A percentile compares a stretch with the other conserved stretches of the same genome.
Evolutionary conservation across 2,329 filamentous ascomycete species (phyloP).

Genomic region (Fusarium ambrosium): DNA sequence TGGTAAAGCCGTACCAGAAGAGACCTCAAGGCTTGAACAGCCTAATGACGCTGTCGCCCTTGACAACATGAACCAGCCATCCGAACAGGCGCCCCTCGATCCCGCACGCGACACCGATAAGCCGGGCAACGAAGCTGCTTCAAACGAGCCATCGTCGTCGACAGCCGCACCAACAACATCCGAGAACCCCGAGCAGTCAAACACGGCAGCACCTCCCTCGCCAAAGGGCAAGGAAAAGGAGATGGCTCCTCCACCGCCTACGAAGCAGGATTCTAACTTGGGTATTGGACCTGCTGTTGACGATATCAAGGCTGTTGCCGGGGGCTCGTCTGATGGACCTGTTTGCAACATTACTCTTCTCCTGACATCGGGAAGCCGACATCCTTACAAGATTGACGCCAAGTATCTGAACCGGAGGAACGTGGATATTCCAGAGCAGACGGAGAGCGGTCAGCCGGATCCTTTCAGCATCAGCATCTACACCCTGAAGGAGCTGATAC

Average conservation of each 20-base stretch:
- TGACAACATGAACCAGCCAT: constrained; percentile 50
- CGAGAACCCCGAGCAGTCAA: constrained; percentile 37
- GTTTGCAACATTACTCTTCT: constrained; percentile 84
- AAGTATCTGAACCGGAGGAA: constrained; percentile 86
- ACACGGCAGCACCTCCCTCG: constrained; percentile 36
- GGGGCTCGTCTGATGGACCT: constrained; percentile 51
- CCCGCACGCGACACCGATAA: constrained; percentile 32
- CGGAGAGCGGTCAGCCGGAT: constrained; percentile 72
- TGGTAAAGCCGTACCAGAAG: constrained; percentile 47
- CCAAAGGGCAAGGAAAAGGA: constrained; percentile 55
- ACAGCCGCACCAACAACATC: constrained; percentile 32
- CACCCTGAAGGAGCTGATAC: constrained; percentile 92
- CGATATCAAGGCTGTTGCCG: constrained; percentile 55
- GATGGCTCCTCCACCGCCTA: constrained; percentile 44
- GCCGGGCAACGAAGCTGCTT: constrained; percentile 25
- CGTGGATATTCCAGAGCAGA: constrained; percentile 78
- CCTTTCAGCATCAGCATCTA: constrained; percentile 94
- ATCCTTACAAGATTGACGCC: constrained; percentile 91
- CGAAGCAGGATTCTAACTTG: constrained; percentile 54
- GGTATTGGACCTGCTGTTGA: constrained; percentile 61
- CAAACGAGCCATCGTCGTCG: constrained; percentile 34
- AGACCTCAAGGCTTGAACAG: constrained; percentile 50
- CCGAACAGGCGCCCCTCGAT: constrained; percentile 31
- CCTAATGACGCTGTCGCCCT: constrained; percentile 56
- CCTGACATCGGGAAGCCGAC: constrained; percentile 83